phyloP scores from a whole-genome alignment of 306 rosid genomes.

The Ochetophila trinervis region DNA sequence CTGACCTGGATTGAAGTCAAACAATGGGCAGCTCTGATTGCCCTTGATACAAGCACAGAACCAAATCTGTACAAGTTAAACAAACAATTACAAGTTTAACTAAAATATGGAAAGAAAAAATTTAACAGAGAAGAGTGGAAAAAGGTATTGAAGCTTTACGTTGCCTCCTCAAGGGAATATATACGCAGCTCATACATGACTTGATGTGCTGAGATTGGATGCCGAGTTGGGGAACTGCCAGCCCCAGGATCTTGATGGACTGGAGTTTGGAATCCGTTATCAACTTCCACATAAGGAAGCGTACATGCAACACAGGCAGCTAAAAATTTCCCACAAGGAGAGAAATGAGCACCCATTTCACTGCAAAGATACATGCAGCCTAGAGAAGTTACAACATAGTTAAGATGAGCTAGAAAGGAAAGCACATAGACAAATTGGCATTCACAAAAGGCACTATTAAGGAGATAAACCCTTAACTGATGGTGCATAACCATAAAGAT shows the following conservation, averaged over 20 bases:
- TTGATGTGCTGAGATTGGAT: slow-evolving; percentile 72
- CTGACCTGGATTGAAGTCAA: slow-evolving; percentile 75
- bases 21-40: slow-evolving; percentile 81
- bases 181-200: slow-evolving; percentile 71
- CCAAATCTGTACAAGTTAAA: slow-evolving; percentile 52
- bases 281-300: slow-evolving; percentile 61
- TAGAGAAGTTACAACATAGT: slow-evolving; percentile 1
- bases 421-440: slow-evolving; percentile 36
- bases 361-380: slow-evolving; percentile 48
- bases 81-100: neutral
- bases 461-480: neutral
- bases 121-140: slow-evolving; percentile 5
- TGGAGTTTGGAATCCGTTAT: slow-evolving; percentile 49
- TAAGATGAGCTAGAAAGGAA: slow-evolving; percentile 22
- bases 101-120: slow-evolving; percentile 1
- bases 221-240: slow-evolving; percentile 70
- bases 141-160: slow-evolving; percentile 41
- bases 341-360: slow-evolving; percentile 99
- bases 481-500: neutral
- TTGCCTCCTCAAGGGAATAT: slow-evolving; percentile 70
- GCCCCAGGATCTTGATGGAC: slow-evolving; percentile 54
- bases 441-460: neutral
- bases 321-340: slow-evolving; percentile 95
- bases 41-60: slow-evolving; percentile 50
- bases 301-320: slow-evolving; percentile 96